Base-by-base conservation (phyloP, 129 eudicot species). In the Heracleum sosnowskyi region DNA sequence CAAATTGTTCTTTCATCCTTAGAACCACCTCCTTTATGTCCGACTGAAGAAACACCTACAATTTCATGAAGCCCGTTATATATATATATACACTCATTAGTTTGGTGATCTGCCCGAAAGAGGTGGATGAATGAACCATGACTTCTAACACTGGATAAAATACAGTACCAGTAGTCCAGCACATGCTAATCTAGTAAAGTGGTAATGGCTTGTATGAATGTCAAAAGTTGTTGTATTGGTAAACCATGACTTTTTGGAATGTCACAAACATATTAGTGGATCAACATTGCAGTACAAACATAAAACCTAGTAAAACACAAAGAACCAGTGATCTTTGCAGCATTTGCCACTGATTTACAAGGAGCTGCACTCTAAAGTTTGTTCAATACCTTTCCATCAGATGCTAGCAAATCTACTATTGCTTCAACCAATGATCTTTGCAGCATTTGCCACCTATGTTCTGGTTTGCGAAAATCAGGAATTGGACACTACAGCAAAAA, bases 31-130 rank as follows among this genome's bases (percentile, higher is more conserved):
- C 90, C 79, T 93, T 90, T 81, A 91, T 80, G 76, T 93, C 97
- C 29, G 98, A 93, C 85, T 93, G 97, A 64, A 91, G 91, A 81
- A 89, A 93, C 51, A 93, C 98, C 98, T 93, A 74, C 18, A 76
- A 75, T 80, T 78, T 53, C 79, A 76, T 26, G 77, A 46, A 45
- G 36, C 77, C 29, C n/a, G n/a, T n/a, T n/a, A n/a, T n/a, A n/a
- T n/a, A n/a, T n/a, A n/a, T n/a, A n/a, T n/a, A n/a, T n/a, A n/a
- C n/a, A n/a, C n/a, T n/a, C n/a, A n/a, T n/a, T n/a, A n/a, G 15
- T 49, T 45, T 63, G 51, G 12, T 42, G 29, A 4, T 34, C 26
- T 22, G 36, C 5, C 64, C 16, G 13, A 2, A n/a, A 75, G 29
- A 29, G 33, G 47, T 71, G 26, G 41, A 17, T 11, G 7, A 5